Conservation (phyloP, 2,329 filamentous ascomycete genomes). For the Pseudofabraea citricarpa region DNA sequence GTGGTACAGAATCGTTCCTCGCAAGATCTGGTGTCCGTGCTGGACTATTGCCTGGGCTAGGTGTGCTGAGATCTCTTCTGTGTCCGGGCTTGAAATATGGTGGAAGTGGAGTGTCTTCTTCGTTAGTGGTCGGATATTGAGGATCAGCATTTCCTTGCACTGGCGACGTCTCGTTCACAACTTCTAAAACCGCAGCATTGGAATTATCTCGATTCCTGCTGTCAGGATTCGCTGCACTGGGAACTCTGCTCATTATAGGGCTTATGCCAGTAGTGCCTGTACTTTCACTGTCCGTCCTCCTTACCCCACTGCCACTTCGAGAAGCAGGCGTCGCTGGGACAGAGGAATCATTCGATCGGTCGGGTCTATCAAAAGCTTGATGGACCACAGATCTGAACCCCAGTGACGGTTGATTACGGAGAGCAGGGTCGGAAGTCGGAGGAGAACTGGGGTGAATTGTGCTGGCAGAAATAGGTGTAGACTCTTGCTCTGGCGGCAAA, state of each 20-base stretch:
- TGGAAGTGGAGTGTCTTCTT: background rate
- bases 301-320: constrained; percentile 40
- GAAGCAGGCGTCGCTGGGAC: constrained; percentile 47
- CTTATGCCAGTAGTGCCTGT: constrained; percentile 47
- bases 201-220: constrained; percentile 28
- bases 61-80: constrained; percentile 52
- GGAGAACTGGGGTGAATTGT: constrained; percentile 2
- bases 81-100: constrained; percentile 45
- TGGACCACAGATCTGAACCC: constrained; percentile 58
- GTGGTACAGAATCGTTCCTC: constrained; percentile 31
- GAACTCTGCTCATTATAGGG: constrained; percentile 57
- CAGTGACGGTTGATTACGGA: constrained; percentile 48
- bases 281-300: constrained; percentile 56
- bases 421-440: constrained; percentile 14
- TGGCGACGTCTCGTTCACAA: constrained; percentile 31
- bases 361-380: constrained; percentile 56
- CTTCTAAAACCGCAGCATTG: constrained; percentile 52
- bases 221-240: constrained; percentile 34
- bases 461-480: constrained; percentile 1
- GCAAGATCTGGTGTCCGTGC: constrained; percentile 52
- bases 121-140: constrained; percentile 4
- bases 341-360: constrained; percentile 37
- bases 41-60: constrained; percentile 54
- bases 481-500: constrained; percentile 7
- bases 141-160: background rate